Evolutionary conservation across 805 yeast genomes (phyloP).

Genomic region (Barnettozyma pratensis): DNA sequence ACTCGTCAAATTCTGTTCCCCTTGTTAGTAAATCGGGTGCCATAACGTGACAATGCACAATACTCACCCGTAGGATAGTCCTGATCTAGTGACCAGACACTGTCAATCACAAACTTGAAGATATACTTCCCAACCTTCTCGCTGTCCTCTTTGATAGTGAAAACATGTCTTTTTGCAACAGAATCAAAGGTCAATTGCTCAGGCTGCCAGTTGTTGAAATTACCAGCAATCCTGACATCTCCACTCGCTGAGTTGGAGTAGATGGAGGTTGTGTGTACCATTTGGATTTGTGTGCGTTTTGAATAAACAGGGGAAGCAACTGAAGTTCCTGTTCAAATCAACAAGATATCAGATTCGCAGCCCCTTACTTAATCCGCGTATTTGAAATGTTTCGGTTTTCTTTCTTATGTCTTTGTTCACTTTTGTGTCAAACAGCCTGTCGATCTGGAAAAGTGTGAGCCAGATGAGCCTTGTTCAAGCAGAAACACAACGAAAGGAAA

Average conservation of each 20-base stretch:
- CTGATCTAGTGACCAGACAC: conserved; percentile 17
- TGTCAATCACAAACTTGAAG: conserved; percentile 23
- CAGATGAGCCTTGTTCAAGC: no score
- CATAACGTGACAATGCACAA: no score
- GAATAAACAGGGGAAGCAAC: neutral
- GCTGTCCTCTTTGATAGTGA: conserved; percentile 6
- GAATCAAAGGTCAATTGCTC: conserved; percentile 12
- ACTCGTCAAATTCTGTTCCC: conserved; percentile 28
- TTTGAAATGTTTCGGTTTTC: no score
- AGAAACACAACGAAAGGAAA: no score
- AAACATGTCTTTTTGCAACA: conserved; percentile 7
- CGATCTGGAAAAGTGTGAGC: no score
- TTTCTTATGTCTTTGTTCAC: neutral
- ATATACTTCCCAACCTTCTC: conserved; percentile 19
- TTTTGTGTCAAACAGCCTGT: neutral
- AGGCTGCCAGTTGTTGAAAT: conserved; percentile 31
- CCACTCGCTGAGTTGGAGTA: conserved; percentile 12
- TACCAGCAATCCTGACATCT: conserved; percentile 32
- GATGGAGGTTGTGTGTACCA: conserved; percentile 10
- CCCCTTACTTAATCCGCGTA: neutral
- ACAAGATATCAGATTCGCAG: no score
- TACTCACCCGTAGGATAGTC: conserved; percentile 19
- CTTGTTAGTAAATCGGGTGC: conserved; percentile 8
- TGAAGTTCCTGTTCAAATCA: neutral
- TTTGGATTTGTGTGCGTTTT: neutral